phyloP scores from a whole-genome alignment of 495 filamentous ascomycete species.

The Hypomontagnella monticulosa region DNA sequence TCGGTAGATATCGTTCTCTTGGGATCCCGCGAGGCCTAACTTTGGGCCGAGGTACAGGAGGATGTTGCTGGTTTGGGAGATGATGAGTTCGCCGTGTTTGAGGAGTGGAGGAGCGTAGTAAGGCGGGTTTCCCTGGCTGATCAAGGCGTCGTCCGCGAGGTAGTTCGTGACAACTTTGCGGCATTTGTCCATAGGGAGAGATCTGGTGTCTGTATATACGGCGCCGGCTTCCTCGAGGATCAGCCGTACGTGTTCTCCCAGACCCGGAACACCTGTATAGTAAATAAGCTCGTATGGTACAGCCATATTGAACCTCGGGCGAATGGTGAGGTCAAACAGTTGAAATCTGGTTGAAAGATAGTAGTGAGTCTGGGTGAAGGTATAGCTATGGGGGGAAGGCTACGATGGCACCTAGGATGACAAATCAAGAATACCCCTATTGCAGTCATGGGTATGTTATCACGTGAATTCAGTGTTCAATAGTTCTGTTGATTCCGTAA shows the following conservation, averaged over 20 bases:
- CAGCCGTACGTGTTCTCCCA: constrained; percentile 66
- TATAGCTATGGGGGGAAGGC: no score
- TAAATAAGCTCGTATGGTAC: constrained; percentile 60
- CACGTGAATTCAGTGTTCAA: no score
- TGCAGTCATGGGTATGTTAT: no score
- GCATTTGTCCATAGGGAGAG: constrained; percentile 4
- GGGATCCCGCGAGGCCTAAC: constrained; percentile 50
- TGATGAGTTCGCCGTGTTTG: constrained; percentile 52
- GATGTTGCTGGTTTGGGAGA: constrained; percentile 63
- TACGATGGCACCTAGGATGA: no score
- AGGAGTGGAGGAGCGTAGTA: constrained; percentile 61
- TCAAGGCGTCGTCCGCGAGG: not conserved
- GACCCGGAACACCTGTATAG: constrained; percentile 64
- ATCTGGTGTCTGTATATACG: constrained; percentile 1
- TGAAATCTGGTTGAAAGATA: no score
- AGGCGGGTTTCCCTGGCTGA: constrained; percentile 52
- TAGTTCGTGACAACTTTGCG: constrained; percentile 8
- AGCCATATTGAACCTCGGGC: not conserved
- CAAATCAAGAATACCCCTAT: no score
- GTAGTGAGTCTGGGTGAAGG: no score
- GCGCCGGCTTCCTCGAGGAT: constrained; percentile 61
- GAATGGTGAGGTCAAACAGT: no score
- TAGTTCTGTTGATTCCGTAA: no score
- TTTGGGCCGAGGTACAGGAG: constrained; percentile 60
- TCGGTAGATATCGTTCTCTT: constrained; percentile 44